A percentile compares a stretch with the other conserved stretches of the same genome.
Evolutionary conservation across 495 filamentous ascomycete species (phyloP).

Genomic region (Hyphodiscus hymeniophilus): DNA sequence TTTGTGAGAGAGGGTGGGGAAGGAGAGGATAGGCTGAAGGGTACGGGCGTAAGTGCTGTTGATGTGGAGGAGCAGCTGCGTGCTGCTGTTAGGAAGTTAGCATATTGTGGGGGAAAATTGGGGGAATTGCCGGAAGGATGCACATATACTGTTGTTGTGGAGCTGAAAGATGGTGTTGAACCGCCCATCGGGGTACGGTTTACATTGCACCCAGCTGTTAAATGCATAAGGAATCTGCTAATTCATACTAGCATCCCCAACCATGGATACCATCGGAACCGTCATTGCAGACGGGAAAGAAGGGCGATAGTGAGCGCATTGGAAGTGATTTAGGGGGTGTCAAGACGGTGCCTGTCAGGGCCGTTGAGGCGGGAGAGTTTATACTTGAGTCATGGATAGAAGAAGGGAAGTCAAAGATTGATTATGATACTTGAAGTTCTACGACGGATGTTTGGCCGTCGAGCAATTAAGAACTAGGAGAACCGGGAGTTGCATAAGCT

Average conservation of each 20-base stretch:
- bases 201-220: not conserved
- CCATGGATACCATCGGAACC: slow-evolving; percentile 57
- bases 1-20: slow-evolving; percentile 29
- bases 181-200: slow-evolving; percentile 57
- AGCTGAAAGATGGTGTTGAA: slow-evolving; percentile 55
- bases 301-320: slow-evolving; percentile 23
- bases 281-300: slow-evolving; percentile 33
- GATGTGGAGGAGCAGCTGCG: slow-evolving; percentile 69
- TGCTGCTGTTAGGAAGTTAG: slow-evolving; percentile 28
- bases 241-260: slow-evolving; percentile 42
- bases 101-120: slow-evolving; percentile 11
- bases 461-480: not conserved
- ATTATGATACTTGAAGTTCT: not conserved
- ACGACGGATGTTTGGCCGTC: not conserved
- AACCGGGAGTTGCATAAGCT: not conserved
- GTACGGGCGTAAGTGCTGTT: slow-evolving; percentile 16
- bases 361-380: slow-evolving; percentile 55
- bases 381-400: slow-evolving; percentile 65
- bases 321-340: slow-evolving; percentile 36
- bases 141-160: slow-evolving; percentile 79
- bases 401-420: slow-evolving; percentile 30
- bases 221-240: not conserved
- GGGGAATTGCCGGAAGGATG: slow-evolving; percentile 61
- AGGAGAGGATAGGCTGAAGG: not conserved
- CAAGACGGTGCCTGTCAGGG: slow-evolving; percentile 45